These are phyloP conservation scores for Fraxinus platypoda DNA, from an alignment of 305 asterid genomes.

Conservation along the genomic window DNA sequence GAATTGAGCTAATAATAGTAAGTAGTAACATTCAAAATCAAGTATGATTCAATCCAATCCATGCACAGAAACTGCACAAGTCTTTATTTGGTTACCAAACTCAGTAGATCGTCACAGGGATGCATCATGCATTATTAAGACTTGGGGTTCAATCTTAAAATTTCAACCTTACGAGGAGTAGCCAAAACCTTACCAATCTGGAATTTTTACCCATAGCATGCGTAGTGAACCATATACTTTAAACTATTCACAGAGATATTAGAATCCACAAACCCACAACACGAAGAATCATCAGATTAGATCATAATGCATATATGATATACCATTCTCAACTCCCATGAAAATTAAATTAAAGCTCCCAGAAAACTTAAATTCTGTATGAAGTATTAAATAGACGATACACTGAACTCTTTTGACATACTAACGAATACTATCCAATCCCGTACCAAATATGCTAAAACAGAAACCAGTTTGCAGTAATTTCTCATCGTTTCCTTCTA, in stretches of 20 bases:
- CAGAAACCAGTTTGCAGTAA: not conserved
- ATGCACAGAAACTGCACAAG: not conserved
- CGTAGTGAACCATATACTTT: not conserved
- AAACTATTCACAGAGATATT: not conserved
- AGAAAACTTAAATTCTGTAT: not conserved
- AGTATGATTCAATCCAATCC: not conserved
- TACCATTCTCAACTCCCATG: not conserved
- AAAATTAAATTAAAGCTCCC: not conserved
- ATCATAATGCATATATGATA: not conserved
- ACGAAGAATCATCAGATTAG: not conserved
- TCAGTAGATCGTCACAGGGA: not conserved
- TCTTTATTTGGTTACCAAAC: not conserved
- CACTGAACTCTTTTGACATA: not conserved
- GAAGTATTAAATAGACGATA: not conserved
- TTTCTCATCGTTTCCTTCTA: not conserved
- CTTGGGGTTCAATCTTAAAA: not conserved
- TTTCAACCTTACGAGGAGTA: not conserved
- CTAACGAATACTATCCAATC: not conserved
- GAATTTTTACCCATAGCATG: not conserved
- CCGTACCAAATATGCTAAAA: not conserved
- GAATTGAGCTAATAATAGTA: not conserved
- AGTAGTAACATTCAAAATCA: not conserved
- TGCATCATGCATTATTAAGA: not conserved
- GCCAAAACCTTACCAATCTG: not conserved
- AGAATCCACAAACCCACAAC: not conserved